Evolutionary conservation across 306 rosid species (phyloP), one percentile per base, ranked within the genome.

Genomic region (Lathyrus sativus): DNA sequence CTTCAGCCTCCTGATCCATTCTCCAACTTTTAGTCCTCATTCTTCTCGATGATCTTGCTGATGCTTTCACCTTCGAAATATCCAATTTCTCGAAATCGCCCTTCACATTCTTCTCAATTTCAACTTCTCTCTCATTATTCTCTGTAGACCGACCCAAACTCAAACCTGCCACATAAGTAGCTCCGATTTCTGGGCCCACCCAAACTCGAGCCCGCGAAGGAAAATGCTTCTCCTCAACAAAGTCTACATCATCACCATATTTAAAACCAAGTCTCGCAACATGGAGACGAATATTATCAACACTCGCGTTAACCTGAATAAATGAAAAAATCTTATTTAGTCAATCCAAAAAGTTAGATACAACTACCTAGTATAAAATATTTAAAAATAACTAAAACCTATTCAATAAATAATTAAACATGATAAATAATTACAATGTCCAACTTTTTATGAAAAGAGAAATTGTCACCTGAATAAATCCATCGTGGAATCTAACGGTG

Each of bases 121-220:
- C 85, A 78, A 86, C 80, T 35, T 92, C 98, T 2, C 70, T 77
- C 81, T 90, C 96, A 0, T 11, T 78, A 7, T 83, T 88, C 53
- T 79, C 79, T 19, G 98, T 85, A 13, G 98, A 90, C 33, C 93
- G 86, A 0, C 96, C 93, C 82, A 90, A 54, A 33, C 96, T 93
- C 74, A 90, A 22, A 66, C 93, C 93, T 2, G 44, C 81, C 29
- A 88, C 92, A 11, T 92, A 92, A 2, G 73, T 79, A 3, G 98
- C 93, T 29, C 98, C 96, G 0, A 93, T 81, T 54, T 93, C 96
- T 0, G 96, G 98, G 18, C 96, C 96, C 0, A 90, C 86, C 96
- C 96, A 93, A 8, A 90, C 44, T 48, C 96, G 81, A 18, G 81
- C 78, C 26, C 98, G 62, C 0, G 96, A 88, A 0, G 95, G 96